Conservation (phyloP, 2,329 filamentous ascomycete species). For the Xylaria sp. region DNA sequence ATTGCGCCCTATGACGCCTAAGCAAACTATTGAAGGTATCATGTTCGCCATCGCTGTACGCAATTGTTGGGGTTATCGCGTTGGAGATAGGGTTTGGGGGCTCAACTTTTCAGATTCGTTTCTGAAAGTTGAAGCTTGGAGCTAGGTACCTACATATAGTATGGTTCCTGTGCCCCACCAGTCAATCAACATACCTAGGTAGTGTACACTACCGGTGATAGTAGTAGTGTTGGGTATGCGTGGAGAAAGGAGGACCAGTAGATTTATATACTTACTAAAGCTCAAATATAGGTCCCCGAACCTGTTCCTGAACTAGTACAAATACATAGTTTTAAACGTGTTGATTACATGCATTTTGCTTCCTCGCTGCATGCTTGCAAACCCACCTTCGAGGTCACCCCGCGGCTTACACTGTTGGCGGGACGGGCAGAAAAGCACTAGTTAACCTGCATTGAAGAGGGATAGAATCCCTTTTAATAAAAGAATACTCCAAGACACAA, state of each 20-base stretch:
- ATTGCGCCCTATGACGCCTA: constrained; percentile 93
- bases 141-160: neutral
- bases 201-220: no score
- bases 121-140: neutral
- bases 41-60: constrained; percentile 62
- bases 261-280: no score
- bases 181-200: no score
- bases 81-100: neutral
- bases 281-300: no score
- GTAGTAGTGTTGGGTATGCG: no score
- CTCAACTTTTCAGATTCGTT: constrained; percentile 7
- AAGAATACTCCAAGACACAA: no score
- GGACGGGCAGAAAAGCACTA: neutral
- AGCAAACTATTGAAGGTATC: constrained; percentile 86
- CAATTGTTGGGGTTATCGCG: constrained; percentile 5
- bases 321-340: no score
- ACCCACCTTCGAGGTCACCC: no score
- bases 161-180: constrained; percentile 30
- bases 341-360: no score
- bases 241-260: no score
- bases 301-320: no score
- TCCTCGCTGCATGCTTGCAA: no score
- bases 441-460: neutral
- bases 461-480: neutral
- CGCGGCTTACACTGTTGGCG: neutral